Evolutionary conservation across 192 early-diverging fungal genomes (phyloP).

Genomic region (Gaertneriomyces sp.): DNA sequence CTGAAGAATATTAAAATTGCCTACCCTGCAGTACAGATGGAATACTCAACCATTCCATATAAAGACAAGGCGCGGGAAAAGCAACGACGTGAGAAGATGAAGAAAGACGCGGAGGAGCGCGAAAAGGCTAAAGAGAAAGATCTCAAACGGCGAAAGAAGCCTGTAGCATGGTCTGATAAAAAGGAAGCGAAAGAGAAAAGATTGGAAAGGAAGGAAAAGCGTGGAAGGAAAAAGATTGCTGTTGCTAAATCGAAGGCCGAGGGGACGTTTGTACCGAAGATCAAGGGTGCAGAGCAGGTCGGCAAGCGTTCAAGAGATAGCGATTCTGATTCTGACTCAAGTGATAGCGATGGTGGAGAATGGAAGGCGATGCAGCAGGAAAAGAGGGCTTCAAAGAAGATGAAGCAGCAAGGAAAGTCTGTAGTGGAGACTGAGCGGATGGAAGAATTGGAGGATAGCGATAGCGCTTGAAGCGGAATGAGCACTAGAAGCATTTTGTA

Average conservation of each 20-base stretch:
- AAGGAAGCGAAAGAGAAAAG: conserved; percentile 63
- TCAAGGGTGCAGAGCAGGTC: not conserved
- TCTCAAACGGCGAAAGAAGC: conserved; percentile 36
- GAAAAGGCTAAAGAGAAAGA: conserved; percentile 25
- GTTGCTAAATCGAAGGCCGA: conserved; percentile 38
- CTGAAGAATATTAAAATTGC: conserved; percentile 44
- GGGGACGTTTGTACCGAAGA: conserved; percentile 17
- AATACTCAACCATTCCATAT: conserved; percentile 58
- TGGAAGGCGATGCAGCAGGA: conserved; percentile 63
- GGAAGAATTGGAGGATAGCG: too few species aligned
- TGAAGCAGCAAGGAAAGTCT: conserved; percentile 36
- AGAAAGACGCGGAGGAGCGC: conserved; percentile 37
- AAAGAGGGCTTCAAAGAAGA: conserved; percentile 57
- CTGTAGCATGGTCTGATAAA: conserved; percentile 70
- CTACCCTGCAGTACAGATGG: conserved; percentile 11
- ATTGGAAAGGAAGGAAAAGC: conserved; percentile 65
- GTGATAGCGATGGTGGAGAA: conserved; percentile 35
- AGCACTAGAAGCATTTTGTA: too few species aligned
- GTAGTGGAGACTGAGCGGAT: too few species aligned
- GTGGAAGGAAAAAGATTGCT: conserved; percentile 40
- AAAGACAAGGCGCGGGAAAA: conserved; percentile 68
- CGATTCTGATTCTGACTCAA: conserved; percentile 23
- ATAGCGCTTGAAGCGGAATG: too few species aligned
- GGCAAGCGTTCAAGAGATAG: conserved; percentile 17
- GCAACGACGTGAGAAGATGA: conserved; percentile 56